Percentiles rank a stretch among this genome's conserved stretches.
Evolutionary conservation across 768 basidiomycete species (phyloP).

Genomic region (Fomitopsis serialis): DNA sequence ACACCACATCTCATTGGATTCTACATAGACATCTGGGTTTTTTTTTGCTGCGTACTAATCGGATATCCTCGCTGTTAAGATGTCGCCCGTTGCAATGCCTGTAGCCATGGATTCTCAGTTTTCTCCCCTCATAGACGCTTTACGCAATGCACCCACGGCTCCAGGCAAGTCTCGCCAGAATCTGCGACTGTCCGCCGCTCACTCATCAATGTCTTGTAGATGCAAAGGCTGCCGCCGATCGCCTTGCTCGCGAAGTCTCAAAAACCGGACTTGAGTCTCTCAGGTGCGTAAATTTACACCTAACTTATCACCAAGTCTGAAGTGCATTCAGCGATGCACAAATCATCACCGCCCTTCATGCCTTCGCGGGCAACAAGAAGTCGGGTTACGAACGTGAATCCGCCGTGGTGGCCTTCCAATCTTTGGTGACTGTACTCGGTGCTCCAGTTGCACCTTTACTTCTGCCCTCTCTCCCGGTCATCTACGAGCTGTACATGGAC

Average conservation of each 20-base stretch:
- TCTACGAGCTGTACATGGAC: conserved; percentile 87
- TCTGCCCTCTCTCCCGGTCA: conserved; percentile 65
- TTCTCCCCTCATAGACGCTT: conserved; percentile 36
- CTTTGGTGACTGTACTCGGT: conserved; percentile 67
- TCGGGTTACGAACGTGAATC: conserved; percentile 88
- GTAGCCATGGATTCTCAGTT: conserved; percentile 39
- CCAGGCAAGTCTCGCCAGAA: conserved; percentile 24
- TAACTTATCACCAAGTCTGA: not conserved
- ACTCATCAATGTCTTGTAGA: conserved; percentile 36
- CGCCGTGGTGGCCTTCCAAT: conserved; percentile 74
- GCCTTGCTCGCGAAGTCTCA: conserved; percentile 64
- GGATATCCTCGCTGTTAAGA: conserved; percentile 16
- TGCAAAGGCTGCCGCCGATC: conserved; percentile 81
- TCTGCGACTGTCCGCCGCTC: not conserved
- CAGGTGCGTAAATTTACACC: conserved; percentile 36
- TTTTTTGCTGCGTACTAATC: not conserved
- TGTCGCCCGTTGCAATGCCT: conserved; percentile 53
- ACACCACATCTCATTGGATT: too few species aligned
- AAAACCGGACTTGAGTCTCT: conserved; percentile 60
- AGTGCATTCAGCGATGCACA: conserved; percentile 44
- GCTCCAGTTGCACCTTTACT: conserved; percentile 66
- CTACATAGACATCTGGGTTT: not conserved
- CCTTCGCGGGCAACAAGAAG: conserved; percentile 77
- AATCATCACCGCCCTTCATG: conserved; percentile 59
- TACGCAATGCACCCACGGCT: conserved; percentile 32